Percentiles rank a stretch among this genome's conserved stretches.
Evolutionary conservation across 2,329 filamentous ascomycete species (phyloP).

Genomic region (Trichophyton verrucosum): DNA sequence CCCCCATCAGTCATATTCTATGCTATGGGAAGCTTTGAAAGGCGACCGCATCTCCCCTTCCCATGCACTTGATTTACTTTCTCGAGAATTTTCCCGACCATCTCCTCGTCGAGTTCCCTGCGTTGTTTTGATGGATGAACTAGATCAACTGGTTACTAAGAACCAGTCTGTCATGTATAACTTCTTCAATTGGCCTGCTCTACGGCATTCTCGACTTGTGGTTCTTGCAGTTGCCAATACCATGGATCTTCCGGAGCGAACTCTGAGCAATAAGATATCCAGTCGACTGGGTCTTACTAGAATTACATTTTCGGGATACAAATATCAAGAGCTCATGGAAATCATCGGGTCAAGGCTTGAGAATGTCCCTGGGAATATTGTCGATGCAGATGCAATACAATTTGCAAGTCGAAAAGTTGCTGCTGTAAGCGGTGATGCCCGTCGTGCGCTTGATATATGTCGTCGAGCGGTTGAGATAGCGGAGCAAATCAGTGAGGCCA

Average conservation of each 20-base stretch:
- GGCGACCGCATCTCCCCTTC: constrained; percentile 84
- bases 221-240: constrained; percentile 97
- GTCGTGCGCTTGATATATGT: constrained; percentile 88
- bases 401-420: constrained; percentile 95
- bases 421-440: constrained; percentile 85
- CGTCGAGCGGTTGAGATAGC: constrained; percentile 88
- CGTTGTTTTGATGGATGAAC: constrained; percentile 95
- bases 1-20: constrained; percentile 86
- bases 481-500: constrained; percentile 52
- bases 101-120: constrained; percentile 85
- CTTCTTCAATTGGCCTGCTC: constrained; percentile 97
- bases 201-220: constrained; percentile 83
- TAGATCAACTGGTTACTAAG: constrained; percentile 93
- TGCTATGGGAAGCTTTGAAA: constrained; percentile 92
- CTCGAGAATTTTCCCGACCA: constrained; percentile 84
- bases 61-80: constrained; percentile 80
- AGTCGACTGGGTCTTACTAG: constrained; percentile 79
- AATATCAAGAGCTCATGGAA: constrained; percentile 90
- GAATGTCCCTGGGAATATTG: constrained; percentile 76
- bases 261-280: constrained; percentile 95
- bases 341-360: constrained; percentile 92
- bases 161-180: constrained; percentile 99
- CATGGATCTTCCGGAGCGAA: constrained; percentile 94
- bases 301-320: constrained; percentile 95
- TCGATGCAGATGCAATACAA: constrained; percentile 85